phyloP scores from a whole-genome alignment of 768 basidiomycete species.

The Serendipita sp. region DNA sequence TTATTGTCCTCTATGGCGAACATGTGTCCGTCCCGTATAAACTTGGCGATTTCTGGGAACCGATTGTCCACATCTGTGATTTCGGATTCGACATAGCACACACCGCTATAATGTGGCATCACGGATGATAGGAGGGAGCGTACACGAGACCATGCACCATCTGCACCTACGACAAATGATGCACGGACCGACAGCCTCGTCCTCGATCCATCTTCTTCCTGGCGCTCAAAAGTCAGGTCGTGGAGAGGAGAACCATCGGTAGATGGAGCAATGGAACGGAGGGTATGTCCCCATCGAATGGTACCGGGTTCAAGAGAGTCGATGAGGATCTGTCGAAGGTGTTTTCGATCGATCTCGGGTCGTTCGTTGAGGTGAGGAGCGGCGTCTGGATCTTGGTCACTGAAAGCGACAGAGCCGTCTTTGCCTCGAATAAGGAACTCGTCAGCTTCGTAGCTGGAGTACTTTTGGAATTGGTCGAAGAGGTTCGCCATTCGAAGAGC shows the following conservation, averaged over 20 bases:
- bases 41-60: constrained; percentile 15
- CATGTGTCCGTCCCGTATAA: constrained; percentile 19
- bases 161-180: constrained; percentile 23
- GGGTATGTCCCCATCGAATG: constrained; percentile 8
- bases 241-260: not conserved
- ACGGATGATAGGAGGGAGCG: constrained; percentile 20
- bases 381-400: not conserved
- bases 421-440: constrained; percentile 12
- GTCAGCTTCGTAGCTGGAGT: constrained; percentile 14
- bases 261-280: not conserved
- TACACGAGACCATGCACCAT: constrained; percentile 26
- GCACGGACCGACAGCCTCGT: not conserved
- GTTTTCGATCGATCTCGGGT: not conserved
- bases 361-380: not conserved
- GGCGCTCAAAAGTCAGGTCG: not conserved
- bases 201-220: not conserved
- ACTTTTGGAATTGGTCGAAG: constrained; percentile 13
- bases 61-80: constrained; percentile 11
- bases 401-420: not conserved
- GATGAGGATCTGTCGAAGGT: constrained; percentile 10
- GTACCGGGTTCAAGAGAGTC: constrained; percentile 10
- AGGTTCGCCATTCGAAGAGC: constrained; percentile 15
- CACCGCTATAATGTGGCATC: constrained; percentile 21
- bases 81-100: constrained; percentile 13
- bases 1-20: constrained; percentile 16